phyloP scores from a whole-genome alignment of 2,329 filamentous ascomycete species.

The Raffaelea arxii region DNA sequence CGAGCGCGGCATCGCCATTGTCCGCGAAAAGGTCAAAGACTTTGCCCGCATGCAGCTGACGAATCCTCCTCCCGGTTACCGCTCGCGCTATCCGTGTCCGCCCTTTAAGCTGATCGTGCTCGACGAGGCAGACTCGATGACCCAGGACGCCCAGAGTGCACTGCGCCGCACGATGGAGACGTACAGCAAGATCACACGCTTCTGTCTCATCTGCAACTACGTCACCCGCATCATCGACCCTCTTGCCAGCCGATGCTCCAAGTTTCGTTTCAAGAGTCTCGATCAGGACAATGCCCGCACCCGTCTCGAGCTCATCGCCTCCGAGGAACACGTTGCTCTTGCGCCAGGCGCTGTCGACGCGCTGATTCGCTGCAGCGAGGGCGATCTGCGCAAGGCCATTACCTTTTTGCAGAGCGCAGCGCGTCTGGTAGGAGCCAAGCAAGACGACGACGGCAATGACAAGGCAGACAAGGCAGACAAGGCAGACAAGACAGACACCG shows the following conservation, averaged over 20 bases:
- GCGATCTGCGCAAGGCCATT: slow-evolving; percentile 91
- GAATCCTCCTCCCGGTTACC: slow-evolving; percentile 62
- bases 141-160: slow-evolving; percentile 91
- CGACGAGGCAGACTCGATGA: slow-evolving; percentile 98
- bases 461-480: background rate
- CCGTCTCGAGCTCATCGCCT: slow-evolving; percentile 74
- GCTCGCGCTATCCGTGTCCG: slow-evolving; percentile 75
- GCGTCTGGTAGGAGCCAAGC: slow-evolving; percentile 62
- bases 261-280: slow-evolving; percentile 95
- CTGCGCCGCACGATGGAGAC: slow-evolving; percentile 96
- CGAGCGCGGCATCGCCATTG: slow-evolving; percentile 93
- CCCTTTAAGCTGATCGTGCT: slow-evolving; percentile 99
- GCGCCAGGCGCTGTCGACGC: slow-evolving; percentile 74
- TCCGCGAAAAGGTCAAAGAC: slow-evolving; percentile 95
- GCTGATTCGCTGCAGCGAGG: slow-evolving; percentile 79
- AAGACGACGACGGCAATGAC: background rate
- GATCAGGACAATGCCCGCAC: slow-evolving; percentile 76
- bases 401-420: slow-evolving; percentile 95
- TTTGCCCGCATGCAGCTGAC: slow-evolving; percentile 94
- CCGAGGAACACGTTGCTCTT: slow-evolving; percentile 63
- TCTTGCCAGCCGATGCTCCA: slow-evolving; percentile 83
- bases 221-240: slow-evolving; percentile 98
- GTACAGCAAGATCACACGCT: slow-evolving; percentile 90
- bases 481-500: slow-evolving; percentile 27
- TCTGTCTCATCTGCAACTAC: slow-evolving; percentile 98